A percentile compares a stretch with the other conserved stretches of the same genome.
Evolutionary conservation across 1,284 basidiomycete species (phyloP).

Genomic region (Cryptococcus amylolentus): DNA sequence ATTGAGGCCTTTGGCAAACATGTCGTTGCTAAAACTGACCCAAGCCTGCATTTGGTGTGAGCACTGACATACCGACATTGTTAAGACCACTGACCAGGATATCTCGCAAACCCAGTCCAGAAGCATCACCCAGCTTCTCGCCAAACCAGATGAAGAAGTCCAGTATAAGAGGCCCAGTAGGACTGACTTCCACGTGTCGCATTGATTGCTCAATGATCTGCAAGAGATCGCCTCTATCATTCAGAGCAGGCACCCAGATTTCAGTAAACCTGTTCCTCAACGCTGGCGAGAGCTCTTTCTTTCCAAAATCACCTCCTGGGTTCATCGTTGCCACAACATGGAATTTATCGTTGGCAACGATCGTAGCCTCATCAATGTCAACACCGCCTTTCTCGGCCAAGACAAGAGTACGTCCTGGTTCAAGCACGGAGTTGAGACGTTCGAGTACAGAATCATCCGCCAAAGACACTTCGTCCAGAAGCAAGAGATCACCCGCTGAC

Average conservation of each 20-base stretch:
- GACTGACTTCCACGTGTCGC: conserved; percentile 58
- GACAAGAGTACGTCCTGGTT: conserved; percentile 82
- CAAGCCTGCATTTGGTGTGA: conserved; percentile 63
- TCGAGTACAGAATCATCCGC: conserved; percentile 99
- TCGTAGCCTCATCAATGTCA: conserved; percentile 63
- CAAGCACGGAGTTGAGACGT: conserved; percentile 93
- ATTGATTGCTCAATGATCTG: conserved; percentile 76
- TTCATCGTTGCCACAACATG: conserved; percentile 98
- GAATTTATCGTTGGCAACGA: conserved; percentile 68
- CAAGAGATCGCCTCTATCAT: conserved; percentile 69
- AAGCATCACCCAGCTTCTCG: conserved; percentile 58
- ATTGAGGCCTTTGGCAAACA: conserved; percentile 52
- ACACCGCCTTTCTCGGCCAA: conserved; percentile 88
- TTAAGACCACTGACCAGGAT: conserved; percentile 63
- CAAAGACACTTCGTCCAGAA: conserved; percentile 95
- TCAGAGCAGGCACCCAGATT: conserved; percentile 93
- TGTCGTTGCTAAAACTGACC: conserved; percentile 79
- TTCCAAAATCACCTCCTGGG: conserved; percentile 97
- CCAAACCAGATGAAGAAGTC: conserved; percentile 82
- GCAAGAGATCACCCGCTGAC: conserved; percentile 76
- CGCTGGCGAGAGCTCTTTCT: conserved; percentile 97
- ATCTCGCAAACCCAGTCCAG: conserved; percentile 75
- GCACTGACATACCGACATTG: not conserved
- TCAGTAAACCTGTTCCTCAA: conserved; percentile 98
- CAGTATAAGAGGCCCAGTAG: conserved; percentile 65